Evolutionary conservation across 805 yeast species (phyloP), one percentile per base, ranked within the genome.

Genomic region (Wickerhamomyces tratensis): DNA sequence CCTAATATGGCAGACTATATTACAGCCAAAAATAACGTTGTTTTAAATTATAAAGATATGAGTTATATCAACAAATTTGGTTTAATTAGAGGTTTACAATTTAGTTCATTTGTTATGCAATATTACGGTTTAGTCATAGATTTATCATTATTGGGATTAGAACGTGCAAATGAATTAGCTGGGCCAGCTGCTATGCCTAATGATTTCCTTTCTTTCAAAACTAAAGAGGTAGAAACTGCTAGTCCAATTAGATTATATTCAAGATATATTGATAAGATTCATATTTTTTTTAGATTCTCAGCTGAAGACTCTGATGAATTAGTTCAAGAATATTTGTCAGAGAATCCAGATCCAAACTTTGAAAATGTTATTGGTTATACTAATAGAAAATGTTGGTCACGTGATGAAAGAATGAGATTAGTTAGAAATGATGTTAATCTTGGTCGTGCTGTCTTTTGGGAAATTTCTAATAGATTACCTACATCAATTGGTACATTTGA

Each of bases 391-490:
- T 88, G 97, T 57, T 93, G 99, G 99, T 96, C 98, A 4, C 67
- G 85, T 38, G 98, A 93, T 57, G 68, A 81, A 20, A 74, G 97
- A 45, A 93, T 93, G 98, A 76, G 87, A 49, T 63, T 93, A 40
- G 80, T 89, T 79, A 71, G 96, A 37, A 82, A 80, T 45, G 98
- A 93, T 63, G 97, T 91, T 5, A 85, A 87, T 50, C 68, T 93
- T 6, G 98, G 98, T 2, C 69, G 93, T 43, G 97, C 98, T 1
- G 83, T 81, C 0, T 86, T 83, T 57, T 87, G 96, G 96, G 97
- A 93, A 59, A 64, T 93, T 33, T 71, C 78, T 36, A 79, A 83
- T 14, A 71, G 98, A 34, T 61, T 93, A 34, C 98, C 98, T 0
- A 60, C 72, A 5, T 79, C 95, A 0, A 54, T 93, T 11, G 79